Conservation (phyloP, 768 basidiomycete species). For the Pleurotus ostreatus region DNA sequence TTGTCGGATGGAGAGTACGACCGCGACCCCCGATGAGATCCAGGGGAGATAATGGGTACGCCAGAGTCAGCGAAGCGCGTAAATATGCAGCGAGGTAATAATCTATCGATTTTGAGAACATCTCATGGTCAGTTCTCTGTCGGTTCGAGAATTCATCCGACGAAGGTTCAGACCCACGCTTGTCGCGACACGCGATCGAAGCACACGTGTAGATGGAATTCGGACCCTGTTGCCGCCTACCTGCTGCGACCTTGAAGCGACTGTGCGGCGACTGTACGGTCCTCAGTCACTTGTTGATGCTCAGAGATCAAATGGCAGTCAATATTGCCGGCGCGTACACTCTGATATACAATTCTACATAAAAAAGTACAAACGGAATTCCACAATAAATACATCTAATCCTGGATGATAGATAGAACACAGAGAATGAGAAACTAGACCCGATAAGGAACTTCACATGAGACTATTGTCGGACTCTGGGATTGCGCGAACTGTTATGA, state of each 20-base stretch:
- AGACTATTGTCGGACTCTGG: slow-evolving; percentile 5
- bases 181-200: not conserved
- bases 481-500: not conserved
- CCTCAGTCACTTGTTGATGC: no score
- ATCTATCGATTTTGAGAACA: slow-evolving; percentile 3
- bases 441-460: no score
- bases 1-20: not conserved
- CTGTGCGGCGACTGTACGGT: no score
- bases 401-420: not conserved
- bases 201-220: not conserved
- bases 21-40: not conserved
- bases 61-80: not conserved
- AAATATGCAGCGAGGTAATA: not conserved
- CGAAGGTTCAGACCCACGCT: not conserved
- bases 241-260: no score
- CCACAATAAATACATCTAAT: not conserved
- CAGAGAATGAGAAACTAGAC: not conserved
- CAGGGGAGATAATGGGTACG: not conserved
- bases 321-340: no score
- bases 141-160: slow-evolving; percentile 1
- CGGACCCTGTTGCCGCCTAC: not conserved
- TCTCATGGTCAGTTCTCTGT: not conserved
- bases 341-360: not conserved
- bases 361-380: not conserved
- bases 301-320: no score